phyloP scores from a whole-genome alignment of 352 stramenopile genomes.

The Thalassiosira ordinaria region DNA sequence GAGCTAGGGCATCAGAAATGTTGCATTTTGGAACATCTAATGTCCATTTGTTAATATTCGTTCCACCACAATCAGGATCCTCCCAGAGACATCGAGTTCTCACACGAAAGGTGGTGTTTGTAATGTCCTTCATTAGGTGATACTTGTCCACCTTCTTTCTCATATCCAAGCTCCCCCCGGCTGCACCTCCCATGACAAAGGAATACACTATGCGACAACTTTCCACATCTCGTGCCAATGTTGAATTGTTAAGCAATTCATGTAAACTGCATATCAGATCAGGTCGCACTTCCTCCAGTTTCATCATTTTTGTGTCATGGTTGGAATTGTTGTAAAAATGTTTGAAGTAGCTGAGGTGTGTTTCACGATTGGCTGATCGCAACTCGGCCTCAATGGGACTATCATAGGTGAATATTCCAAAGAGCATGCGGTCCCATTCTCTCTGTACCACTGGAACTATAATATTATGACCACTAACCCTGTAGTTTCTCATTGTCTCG shows the following conservation, averaged over 20 bases:
- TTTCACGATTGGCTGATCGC: slow-evolving; percentile 5
- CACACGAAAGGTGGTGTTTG: neutral
- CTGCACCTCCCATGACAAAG: slow-evolving; percentile 8
- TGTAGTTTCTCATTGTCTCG: neutral
- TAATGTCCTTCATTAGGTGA: too few species aligned
- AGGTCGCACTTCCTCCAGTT: neutral
- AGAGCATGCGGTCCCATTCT: slow-evolving; percentile 3
- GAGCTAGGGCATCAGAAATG: neutral
- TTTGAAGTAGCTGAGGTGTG: slow-evolving; percentile 19
- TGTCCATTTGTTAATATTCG: slow-evolving; percentile 1
- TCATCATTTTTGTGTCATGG: too few species aligned
- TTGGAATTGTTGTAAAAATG: neutral
- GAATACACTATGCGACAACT: slow-evolving; percentile 4
- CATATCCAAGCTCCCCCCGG: too few species aligned
- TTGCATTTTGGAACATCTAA: neutral
- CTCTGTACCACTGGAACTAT: neutral
- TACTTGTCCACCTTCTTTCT: neutral
- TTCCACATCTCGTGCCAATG: neutral
- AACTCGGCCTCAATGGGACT: neutral
- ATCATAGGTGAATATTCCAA: slow-evolving; percentile 17
- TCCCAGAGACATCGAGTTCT: slow-evolving; percentile 13
- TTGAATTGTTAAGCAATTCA: neutral
- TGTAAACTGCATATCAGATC: slow-evolving; percentile 11
- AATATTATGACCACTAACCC: too few species aligned
- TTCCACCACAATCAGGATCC: slow-evolving; percentile 9